Conservation (phyloP, 2,329 filamentous ascomycete species). For the Stagonosporopsis cucurbitacearum region DNA sequence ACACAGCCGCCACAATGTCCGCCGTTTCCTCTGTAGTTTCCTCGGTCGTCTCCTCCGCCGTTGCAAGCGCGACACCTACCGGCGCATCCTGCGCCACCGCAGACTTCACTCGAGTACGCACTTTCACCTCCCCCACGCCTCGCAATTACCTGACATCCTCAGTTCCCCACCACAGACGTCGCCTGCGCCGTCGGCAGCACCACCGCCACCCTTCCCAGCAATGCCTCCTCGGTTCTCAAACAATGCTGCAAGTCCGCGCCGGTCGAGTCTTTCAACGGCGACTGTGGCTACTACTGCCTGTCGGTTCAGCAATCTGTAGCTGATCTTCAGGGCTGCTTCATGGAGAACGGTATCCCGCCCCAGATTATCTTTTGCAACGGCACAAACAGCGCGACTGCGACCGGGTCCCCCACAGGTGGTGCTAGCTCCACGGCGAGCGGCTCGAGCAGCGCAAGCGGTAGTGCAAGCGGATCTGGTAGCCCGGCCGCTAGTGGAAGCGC, state of each 20-base stretch:
- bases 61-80: conserved; percentile 22
- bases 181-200: conserved; percentile 39
- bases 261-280: conserved; percentile 37
- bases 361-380: conserved; percentile 35
- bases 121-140: too few species aligned
- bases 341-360: conserved; percentile 33
- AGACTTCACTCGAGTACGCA: conserved; percentile 26
- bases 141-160: background rate
- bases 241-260: conserved; percentile 43
- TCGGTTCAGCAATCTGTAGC: conserved; percentile 34
- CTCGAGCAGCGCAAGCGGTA: conserved; percentile 16
- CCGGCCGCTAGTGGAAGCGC: conserved; percentile 15
- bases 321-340: conserved; percentile 39
- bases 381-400: conserved; percentile 37
- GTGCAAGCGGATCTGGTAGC: conserved; percentile 10
- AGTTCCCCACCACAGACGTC: conserved; percentile 37
- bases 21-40: conserved; percentile 12
- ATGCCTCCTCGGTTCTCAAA: conserved; percentile 32
- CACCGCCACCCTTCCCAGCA: conserved; percentile 29
- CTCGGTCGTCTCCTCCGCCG: conserved; percentile 24
- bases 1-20: conserved; percentile 23
- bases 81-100: conserved; percentile 30
- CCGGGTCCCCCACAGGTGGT: conserved; percentile 25
- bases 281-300: conserved; percentile 43
- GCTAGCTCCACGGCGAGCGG: conserved; percentile 17